Conservation (phyloP, 768 basidiomycete species). For the Tulasnella sp. region DNA sequence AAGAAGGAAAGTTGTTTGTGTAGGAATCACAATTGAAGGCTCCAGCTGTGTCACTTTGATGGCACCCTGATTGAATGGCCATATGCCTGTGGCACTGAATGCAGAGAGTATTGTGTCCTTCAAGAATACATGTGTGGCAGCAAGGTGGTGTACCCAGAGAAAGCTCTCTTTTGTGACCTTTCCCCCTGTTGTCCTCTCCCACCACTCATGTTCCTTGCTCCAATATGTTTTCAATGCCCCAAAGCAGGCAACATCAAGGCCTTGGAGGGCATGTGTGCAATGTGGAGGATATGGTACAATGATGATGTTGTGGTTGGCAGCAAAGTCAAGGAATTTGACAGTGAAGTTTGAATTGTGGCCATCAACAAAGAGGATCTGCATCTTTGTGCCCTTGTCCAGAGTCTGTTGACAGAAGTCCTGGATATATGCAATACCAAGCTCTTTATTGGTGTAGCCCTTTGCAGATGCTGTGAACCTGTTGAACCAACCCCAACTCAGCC, state of each 20-base stretch:
- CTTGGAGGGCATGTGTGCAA: conserved; percentile 28
- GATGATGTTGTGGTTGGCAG: conserved; percentile 28
- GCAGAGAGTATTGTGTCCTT: neutral
- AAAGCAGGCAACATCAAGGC: conserved; percentile 17
- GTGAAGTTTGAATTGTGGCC: conserved; percentile 39
- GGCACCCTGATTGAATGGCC: neutral
- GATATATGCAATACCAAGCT: conserved; percentile 32
- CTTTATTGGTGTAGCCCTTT: conserved; percentile 31
- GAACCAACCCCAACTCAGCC: neutral
- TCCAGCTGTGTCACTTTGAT: neutral
- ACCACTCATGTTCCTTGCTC: conserved; percentile 23
- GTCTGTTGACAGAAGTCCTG: conserved; percentile 35
- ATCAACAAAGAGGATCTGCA: conserved; percentile 34
- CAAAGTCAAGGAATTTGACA: conserved; percentile 28
- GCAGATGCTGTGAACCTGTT: neutral
- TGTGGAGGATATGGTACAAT: conserved; percentile 40
- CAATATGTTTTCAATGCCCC: conserved; percentile 26
- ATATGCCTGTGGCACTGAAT: neutral
- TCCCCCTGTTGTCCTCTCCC: conserved; percentile 22
- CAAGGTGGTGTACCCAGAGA: conserved; percentile 26
- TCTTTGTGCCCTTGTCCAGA: conserved; percentile 26
- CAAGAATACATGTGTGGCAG: neutral
- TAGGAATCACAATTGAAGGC: neutral
- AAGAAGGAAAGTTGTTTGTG: neutral
- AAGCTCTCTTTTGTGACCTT: conserved; percentile 33